These are phyloP conservation scores for Stevia rebaudiana DNA, from an alignment of 140 eudicot genomes.

Conservation along the genomic window DNA sequence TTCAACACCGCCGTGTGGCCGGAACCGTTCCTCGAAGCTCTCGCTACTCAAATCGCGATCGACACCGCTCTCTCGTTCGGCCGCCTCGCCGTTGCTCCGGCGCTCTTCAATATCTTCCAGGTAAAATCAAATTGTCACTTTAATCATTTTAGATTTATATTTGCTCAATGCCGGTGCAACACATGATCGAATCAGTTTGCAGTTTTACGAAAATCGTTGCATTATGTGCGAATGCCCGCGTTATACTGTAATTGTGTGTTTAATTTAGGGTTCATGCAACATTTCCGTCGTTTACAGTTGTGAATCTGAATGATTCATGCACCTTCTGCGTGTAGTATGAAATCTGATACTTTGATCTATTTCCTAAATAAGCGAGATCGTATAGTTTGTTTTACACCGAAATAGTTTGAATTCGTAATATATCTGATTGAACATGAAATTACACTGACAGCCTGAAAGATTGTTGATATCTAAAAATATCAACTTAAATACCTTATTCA, in stretches of 20 bases:
- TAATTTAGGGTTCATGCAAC: neutral
- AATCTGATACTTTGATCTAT: neutral
- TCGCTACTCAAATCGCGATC: slow-evolving; percentile 59
- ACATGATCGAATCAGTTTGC: no score
- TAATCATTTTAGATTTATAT: no score
- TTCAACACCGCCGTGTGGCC: slow-evolving; percentile 68
- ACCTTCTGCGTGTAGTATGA: neutral
- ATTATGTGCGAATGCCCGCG: neutral
- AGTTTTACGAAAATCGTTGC: no score
- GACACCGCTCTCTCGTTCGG: slow-evolving; percentile 74
- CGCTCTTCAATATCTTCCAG: slow-evolving; percentile 64
- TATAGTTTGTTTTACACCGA: no score
- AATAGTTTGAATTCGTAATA: neutral
- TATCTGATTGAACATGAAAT: neutral
- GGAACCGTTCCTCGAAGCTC: slow-evolving; percentile 79
- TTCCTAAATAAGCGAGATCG: no score
- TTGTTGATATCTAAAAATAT: no score
- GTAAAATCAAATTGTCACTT: slow-evolving; percentile 18
- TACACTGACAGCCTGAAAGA: neutral
- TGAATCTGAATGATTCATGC: neutral
- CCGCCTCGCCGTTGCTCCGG: slow-evolving; percentile 76
- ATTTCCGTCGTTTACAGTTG: neutral
- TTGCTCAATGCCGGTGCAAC: neutral
- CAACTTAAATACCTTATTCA: neutral
- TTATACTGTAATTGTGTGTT: neutral